Conservation (phyloP, 2,329 filamentous ascomycete species). For the Emericellopsis atlantica region DNA sequence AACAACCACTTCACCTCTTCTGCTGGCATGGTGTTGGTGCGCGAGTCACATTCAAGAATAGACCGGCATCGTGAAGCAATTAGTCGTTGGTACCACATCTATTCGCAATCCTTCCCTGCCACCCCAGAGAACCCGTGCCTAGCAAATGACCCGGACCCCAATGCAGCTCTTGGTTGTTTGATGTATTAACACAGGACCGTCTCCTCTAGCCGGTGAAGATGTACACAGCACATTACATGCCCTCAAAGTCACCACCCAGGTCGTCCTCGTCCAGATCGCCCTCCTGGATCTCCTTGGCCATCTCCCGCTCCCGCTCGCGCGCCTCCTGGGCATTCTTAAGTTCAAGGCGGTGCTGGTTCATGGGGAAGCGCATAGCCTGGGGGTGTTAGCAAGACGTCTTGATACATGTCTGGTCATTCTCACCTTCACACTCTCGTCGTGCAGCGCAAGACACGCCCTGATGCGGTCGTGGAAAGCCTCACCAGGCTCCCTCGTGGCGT, state of each 20-base stretch:
- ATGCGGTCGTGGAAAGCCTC: slow-evolving; percentile 98
- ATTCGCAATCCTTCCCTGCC: too few relatives aligned
- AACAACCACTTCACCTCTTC: too few relatives aligned
- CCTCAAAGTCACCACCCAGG: slow-evolving; percentile 89
- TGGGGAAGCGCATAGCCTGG: slow-evolving; percentile 95
- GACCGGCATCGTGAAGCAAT: too few relatives aligned
- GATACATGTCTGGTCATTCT: slow-evolving; percentile 31
- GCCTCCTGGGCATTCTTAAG: slow-evolving; percentile 97
- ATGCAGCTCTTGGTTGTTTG: too few relatives aligned
- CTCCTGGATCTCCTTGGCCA: slow-evolving; percentile 98
- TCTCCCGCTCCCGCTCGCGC: slow-evolving; percentile 87
- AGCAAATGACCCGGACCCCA: too few relatives aligned
- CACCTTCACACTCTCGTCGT: slow-evolving; percentile 98
- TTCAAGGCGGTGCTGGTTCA: slow-evolving; percentile 97
- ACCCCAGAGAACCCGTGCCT: too few relatives aligned
- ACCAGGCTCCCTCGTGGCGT: slow-evolving; percentile 87
- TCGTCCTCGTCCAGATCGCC: slow-evolving; percentile 96
- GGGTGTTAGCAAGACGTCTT: slow-evolving; percentile 12
- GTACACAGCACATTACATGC: slow-evolving; percentile 47
- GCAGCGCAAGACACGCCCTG: slow-evolving; percentile 75
- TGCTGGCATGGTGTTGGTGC: too few relatives aligned
- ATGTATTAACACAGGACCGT: too few relatives aligned
- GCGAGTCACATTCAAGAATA: too few relatives aligned
- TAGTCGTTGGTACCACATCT: too few relatives aligned
- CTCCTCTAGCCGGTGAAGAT: too few relatives aligned